Evolutionary conservation across 805 yeast species (phyloP).

Genomic region (Ogataea pilisensis): DNA sequence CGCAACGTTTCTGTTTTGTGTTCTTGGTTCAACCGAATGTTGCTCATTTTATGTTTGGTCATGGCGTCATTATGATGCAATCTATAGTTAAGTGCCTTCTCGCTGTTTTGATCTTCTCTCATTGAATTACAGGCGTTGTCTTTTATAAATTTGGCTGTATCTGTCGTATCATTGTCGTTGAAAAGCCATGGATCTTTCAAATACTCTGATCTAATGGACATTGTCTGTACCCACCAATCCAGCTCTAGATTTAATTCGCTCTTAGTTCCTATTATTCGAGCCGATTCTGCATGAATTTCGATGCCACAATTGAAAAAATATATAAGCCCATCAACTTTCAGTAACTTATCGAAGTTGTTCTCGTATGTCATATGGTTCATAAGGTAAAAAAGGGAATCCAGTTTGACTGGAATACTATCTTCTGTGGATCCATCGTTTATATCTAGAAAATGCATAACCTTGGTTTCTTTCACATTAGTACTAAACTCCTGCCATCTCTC

Average conservation of each 20-base stretch:
- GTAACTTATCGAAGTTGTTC: slow-evolving; percentile 22
- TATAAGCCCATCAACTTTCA: slow-evolving; percentile 27
- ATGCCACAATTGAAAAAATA: slow-evolving; percentile 12
- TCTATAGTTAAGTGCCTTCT: neutral
- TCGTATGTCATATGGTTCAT: slow-evolving; percentile 19
- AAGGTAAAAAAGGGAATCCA: slow-evolving; percentile 13
- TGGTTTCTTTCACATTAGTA: neutral
- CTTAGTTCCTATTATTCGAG: slow-evolving; percentile 21
- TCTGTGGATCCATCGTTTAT: slow-evolving; percentile 31
- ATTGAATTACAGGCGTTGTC: neutral
- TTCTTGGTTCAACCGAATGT: neutral
- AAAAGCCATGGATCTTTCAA: slow-evolving; percentile 35
- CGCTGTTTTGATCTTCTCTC: neutral
- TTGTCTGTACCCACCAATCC: slow-evolving; percentile 33
- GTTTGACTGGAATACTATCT: slow-evolving; percentile 10
- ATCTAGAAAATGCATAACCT: slow-evolving; percentile 19
- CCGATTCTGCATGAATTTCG: slow-evolving; percentile 31
- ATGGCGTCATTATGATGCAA: neutral
- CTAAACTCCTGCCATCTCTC: slow-evolving; percentile 23
- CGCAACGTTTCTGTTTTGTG: neutral
- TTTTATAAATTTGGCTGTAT: neutral
- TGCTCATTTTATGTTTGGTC: neutral
- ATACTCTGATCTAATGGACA: slow-evolving; percentile 19
- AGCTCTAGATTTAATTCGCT: slow-evolving; percentile 29
- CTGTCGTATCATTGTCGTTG: slow-evolving; percentile 11